Evolutionary conservation across 148 eudicot genomes (phyloP).

Genomic region (Linanthus parryae): DNA sequence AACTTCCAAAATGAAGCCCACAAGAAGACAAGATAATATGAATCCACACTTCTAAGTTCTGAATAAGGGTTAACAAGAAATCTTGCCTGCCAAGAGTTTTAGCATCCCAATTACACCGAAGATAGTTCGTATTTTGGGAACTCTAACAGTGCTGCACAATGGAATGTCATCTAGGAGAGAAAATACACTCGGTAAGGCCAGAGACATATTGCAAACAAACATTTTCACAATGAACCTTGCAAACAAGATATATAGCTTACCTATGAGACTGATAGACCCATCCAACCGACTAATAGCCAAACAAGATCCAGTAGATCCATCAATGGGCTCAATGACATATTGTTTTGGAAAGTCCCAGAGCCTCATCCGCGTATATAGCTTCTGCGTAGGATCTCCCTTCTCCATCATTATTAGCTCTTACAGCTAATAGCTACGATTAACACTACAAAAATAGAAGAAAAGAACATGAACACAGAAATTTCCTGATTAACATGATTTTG

Average conservation of each 20-base stretch:
- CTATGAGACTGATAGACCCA: slow-evolving; percentile 78
- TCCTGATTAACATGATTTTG: too few relatives aligned
- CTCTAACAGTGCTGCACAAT: slow-evolving; percentile 48
- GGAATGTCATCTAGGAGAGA: slow-evolving; percentile 66
- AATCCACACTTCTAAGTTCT: too few relatives aligned
- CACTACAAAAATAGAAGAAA: too few relatives aligned
- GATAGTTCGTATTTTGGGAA: slow-evolving; percentile 67
- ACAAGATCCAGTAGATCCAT: slow-evolving; percentile 63
- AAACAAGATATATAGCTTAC: too few relatives aligned
- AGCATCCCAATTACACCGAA: slow-evolving; percentile 87
- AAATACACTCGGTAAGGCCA: slow-evolving; percentile 5
- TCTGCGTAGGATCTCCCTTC: slow-evolving; percentile 49
- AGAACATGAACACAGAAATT: too few relatives aligned
- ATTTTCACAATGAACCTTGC: too few relatives aligned
- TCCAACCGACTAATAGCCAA: slow-evolving; percentile 70
- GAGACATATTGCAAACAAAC: too few relatives aligned
- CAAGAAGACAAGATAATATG: too few relatives aligned
- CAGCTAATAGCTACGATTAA: slow-evolving; percentile 17
- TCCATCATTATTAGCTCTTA: slow-evolving; percentile 39
- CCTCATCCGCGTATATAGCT: slow-evolving; percentile 67
- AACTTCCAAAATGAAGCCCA: too few relatives aligned
- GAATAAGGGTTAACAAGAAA: too few relatives aligned
- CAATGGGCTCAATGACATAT: slow-evolving; percentile 84
- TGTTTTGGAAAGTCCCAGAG: slow-evolving; percentile 89
- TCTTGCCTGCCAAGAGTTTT: slow-evolving; percentile 81